Conservation (phyloP, 2,329 filamentous ascomycete species). For the Cladosporium sp. region DNA sequence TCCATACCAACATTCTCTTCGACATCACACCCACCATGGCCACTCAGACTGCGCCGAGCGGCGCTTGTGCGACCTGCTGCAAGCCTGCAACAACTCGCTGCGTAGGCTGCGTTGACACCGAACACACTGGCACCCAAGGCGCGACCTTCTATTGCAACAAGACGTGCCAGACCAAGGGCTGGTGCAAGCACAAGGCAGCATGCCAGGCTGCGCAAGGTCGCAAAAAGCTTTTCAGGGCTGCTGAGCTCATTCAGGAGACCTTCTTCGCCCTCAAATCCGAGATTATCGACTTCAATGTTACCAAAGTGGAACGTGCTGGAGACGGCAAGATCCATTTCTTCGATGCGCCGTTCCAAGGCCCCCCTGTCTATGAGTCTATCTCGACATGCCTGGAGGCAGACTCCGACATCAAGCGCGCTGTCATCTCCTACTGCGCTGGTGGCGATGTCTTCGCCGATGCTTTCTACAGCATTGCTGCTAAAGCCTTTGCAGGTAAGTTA, state of each 20-base stretch:
- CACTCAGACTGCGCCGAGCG: neutral
- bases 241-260: slow-evolving; percentile 20
- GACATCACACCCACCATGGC: neutral
- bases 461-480: neutral
- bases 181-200: slow-evolving; percentile 10
- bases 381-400: neutral
- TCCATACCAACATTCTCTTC: neutral
- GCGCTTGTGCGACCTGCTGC: slow-evolving; percentile 2
- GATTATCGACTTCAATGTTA: slow-evolving; percentile 20
- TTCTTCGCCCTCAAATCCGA: slow-evolving; percentile 21
- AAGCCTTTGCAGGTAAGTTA: neutral
- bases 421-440: neutral
- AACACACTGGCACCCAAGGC: neutral
- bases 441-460: neutral
- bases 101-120: neutral
- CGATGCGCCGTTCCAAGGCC: neutral
- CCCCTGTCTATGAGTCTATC: neutral
- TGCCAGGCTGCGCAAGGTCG: slow-evolving; percentile 12
- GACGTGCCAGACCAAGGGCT: slow-evolving; percentile 21
- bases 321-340: slow-evolving; percentile 1
- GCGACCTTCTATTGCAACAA: slow-evolving; percentile 22
- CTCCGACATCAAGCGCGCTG: neutral
- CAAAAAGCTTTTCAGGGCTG: slow-evolving; percentile 26
- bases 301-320: slow-evolving; percentile 8
- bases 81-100: slow-evolving; percentile 1